Percentiles rank a stretch among this genome's conserved stretches.
phyloP scores from a whole-genome alignment of 2,329 filamentous ascomycete species.

The Immersiporthe knoxdaviesiana region DNA sequence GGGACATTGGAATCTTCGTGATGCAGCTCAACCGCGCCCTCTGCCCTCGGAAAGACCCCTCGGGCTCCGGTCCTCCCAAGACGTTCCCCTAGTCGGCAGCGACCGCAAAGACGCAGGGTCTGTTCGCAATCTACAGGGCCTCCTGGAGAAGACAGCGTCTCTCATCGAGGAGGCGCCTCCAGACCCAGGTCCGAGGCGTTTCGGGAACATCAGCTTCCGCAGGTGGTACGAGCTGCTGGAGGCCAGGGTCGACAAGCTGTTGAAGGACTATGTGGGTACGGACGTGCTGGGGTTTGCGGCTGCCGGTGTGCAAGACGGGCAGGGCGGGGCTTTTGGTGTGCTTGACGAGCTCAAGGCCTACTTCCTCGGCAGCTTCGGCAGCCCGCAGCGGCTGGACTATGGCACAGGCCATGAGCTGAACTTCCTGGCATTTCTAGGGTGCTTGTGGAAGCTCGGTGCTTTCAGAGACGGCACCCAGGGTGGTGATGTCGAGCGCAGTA shows the following conservation, averaged over 20 bases:
- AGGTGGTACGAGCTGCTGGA: constrained; percentile 77
- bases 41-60: constrained; percentile 64
- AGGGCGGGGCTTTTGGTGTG: constrained; percentile 27
- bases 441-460: constrained; percentile 86
- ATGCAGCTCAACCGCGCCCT: constrained; percentile 88
- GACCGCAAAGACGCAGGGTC: constrained; percentile 53
- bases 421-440: constrained; percentile 88
- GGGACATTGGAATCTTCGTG: constrained; percentile 84
- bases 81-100: constrained; percentile 49
- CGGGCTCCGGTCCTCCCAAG: constrained; percentile 45
- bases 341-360: constrained; percentile 74
- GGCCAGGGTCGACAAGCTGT: constrained; percentile 57
- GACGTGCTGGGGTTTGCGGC: constrained; percentile 36
- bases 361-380: constrained; percentile 84
- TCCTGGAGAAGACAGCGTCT: constrained; percentile 66
- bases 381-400: constrained; percentile 86
- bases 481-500: constrained; percentile 71
- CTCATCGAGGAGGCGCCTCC: constrained; percentile 81
- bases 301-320: constrained; percentile 19
- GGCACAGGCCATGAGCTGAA: constrained; percentile 95
- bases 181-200: constrained; percentile 81
- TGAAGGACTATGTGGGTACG: constrained; percentile 59
- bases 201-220: constrained; percentile 90
- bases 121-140: constrained; percentile 64
- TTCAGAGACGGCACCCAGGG: constrained; percentile 63